A percentile compares a stretch with the other conserved stretches of the same genome.
Evolutionary conservation across 2,329 filamentous ascomycete species (phyloP).

Genomic region (Domatiomyces globalis): DNA sequence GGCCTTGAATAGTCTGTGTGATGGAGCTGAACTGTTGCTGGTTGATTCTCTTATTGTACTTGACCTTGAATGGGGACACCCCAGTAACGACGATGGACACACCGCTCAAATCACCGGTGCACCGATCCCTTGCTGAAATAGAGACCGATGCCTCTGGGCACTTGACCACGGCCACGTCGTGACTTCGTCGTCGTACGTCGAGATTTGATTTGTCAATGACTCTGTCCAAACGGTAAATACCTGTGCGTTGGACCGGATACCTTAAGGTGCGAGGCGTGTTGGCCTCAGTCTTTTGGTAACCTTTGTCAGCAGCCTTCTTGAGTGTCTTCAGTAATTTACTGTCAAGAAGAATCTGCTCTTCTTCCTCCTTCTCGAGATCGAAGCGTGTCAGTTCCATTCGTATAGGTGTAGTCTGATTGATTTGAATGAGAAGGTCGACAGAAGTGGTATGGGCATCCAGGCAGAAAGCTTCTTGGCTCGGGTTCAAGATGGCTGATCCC

Average conservation of each 20-base stretch:
- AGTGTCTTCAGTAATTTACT: constrained; percentile 62
- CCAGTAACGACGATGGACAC: constrained; percentile 71
- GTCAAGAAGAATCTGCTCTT: constrained; percentile 65
- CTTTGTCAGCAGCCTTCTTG: constrained; percentile 54
- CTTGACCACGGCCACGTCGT: constrained; percentile 68
- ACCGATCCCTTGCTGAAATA: constrained; percentile 58
- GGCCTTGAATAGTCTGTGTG: constrained; percentile 85
- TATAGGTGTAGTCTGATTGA: constrained; percentile 85
- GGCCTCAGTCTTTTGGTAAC: constrained; percentile 32
- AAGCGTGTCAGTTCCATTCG: constrained; percentile 78
- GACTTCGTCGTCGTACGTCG: constrained; percentile 63
- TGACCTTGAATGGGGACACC: constrained; percentile 79
- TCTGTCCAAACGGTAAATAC: constrained; percentile 69
- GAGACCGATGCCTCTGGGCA: constrained; percentile 57
- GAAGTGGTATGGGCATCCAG: constrained; percentile 49
- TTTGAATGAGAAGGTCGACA: constrained; percentile 64
- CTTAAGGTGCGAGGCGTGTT: constrained; percentile 52
- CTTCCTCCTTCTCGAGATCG: constrained; percentile 65
- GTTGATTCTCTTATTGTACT: constrained; percentile 81
- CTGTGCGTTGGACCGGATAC: constrained; percentile 68
- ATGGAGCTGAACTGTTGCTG: constrained; percentile 70
- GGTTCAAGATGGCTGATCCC: constrained; percentile 83
- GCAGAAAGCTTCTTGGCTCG: constrained; percentile 66
- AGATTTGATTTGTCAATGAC: constrained; percentile 90
- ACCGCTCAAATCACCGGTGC: constrained; percentile 76